A percentile compares a stretch with the other conserved stretches of the same genome.
Evolutionary conservation across 2,329 filamentous ascomycete species (phyloP).

Genomic region (Fusarium sp.): DNA sequence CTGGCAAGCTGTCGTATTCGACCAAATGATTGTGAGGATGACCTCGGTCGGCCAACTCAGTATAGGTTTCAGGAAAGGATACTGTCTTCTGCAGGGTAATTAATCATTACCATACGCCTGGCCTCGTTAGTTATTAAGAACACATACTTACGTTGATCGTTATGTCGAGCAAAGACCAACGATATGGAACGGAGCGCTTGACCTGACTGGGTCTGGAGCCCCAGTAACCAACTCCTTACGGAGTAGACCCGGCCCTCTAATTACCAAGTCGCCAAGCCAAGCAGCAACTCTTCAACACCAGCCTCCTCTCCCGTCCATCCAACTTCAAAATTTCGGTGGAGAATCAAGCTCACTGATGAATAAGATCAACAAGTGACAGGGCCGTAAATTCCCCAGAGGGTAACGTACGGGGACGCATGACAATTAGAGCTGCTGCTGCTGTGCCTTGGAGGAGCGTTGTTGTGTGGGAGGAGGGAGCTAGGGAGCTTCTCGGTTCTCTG

Average conservation of each 20-base stretch:
- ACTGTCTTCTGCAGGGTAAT: neutral
- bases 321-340: conserved; percentile 37
- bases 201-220: neutral
- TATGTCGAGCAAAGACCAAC: neutral
- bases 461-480: neutral
- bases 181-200: neutral
- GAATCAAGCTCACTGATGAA: conserved; percentile 25
- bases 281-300: conserved; percentile 18
- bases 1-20: conserved; percentile 4
- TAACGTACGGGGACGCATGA: conserved; percentile 4
- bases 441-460: conserved; percentile 16
- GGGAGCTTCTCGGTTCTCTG: conserved; percentile 10
- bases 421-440: conserved; percentile 3
- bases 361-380: conserved; percentile 36
- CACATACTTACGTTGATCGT: conserved; percentile 7
- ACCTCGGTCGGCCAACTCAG: conserved; percentile 25
- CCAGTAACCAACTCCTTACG: neutral
- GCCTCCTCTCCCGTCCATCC: conserved; percentile 24
- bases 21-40: neutral
- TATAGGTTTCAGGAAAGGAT: neutral
- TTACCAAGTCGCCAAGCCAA: conserved; percentile 27
- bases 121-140: neutral
- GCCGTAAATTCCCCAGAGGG: conserved; percentile 23
- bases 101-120: neutral
- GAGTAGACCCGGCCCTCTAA: neutral